Percentiles rank a stretch among this genome's conserved stretches.
These are phyloP conservation scores for Cryphonectria nitschkei DNA, from an alignment of 2,329 filamentous ascomycete species.

Conservation along the genomic window DNA sequence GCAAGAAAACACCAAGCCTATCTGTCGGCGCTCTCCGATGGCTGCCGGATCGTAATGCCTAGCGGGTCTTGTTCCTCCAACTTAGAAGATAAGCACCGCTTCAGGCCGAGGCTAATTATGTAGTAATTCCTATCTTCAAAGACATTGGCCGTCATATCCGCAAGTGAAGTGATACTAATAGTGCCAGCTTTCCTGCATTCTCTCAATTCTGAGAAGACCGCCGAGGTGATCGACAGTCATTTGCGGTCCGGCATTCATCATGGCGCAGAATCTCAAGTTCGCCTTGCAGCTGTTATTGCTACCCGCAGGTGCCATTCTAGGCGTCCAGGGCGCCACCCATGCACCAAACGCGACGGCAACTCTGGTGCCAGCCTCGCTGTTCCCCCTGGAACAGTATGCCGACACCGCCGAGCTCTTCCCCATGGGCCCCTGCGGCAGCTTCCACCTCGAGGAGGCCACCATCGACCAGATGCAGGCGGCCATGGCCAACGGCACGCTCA, in stretches of 20 bases:
- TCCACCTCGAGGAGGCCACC: conserved; percentile 69
- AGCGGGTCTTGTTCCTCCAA: background rate
- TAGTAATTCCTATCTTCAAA: background rate
- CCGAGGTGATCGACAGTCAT: background rate
- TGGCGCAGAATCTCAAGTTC: background rate
- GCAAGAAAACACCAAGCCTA: background rate
- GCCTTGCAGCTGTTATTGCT: background rate
- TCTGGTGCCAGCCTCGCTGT: conserved; percentile 35
- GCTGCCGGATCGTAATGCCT: background rate
- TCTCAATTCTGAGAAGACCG: background rate
- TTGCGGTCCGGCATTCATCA: background rate
- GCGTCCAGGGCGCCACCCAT: background rate
- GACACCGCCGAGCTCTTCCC: conserved; percentile 54
- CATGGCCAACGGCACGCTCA: conserved; percentile 58
- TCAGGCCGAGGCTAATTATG: background rate
- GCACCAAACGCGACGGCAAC: conserved; percentile 8
- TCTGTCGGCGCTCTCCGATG: background rate
- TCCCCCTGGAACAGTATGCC: conserved; percentile 43
- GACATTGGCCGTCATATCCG: background rate
- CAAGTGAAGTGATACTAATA: background rate
- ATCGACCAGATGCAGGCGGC: conserved; percentile 68
- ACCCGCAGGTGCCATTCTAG: background rate
- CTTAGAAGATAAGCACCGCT: background rate
- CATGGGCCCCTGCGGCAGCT: conserved; percentile 63
- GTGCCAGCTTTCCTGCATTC: background rate